phyloP scores from a whole-genome alignment of 2,329 filamentous ascomycete genomes.

The Hypoxylon sp. region DNA sequence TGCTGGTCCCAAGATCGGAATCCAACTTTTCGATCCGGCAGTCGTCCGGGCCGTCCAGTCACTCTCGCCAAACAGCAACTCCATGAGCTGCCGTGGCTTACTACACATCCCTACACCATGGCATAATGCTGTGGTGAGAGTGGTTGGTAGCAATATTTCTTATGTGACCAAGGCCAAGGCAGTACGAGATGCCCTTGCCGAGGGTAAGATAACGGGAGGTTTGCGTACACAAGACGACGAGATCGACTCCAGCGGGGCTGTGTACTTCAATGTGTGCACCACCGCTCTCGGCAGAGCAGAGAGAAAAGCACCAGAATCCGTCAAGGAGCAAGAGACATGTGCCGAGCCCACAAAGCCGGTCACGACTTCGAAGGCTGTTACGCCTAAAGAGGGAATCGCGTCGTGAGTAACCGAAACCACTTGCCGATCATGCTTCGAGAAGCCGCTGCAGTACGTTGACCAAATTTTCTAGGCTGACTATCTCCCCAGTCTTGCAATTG shows the following conservation, averaged over 20 bases:
- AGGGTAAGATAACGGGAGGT: constrained; percentile 36
- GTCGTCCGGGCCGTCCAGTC: constrained; percentile 50
- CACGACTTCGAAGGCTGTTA: constrained; percentile 5
- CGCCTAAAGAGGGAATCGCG: constrained; percentile 7
- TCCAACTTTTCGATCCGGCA: constrained; percentile 56
- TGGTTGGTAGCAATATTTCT: constrained; percentile 32
- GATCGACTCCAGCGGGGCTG: constrained; percentile 6
- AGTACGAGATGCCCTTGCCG: constrained; percentile 37
- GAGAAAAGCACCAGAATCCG: neutral
- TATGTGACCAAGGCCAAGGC: constrained; percentile 45
- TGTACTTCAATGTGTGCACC: constrained; percentile 25
- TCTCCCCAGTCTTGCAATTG: constrained; percentile 14
- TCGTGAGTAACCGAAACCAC: constrained; percentile 19
- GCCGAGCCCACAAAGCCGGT: constrained; percentile 4
- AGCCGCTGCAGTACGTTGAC: constrained; percentile 7
- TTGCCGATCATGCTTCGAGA: neutral
- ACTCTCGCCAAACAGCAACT: constrained; percentile 25
- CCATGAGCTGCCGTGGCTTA: constrained; percentile 39
- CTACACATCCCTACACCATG: constrained; percentile 59
- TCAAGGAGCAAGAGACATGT: constrained; percentile 2
- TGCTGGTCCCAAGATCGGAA: constrained; percentile 59
- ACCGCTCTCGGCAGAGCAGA: neutral
- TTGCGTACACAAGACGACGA: constrained; percentile 12
- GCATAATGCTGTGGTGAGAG: constrained; percentile 58
- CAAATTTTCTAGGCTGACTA: constrained; percentile 21